These are phyloP conservation scores for Irpex lacteus DNA, from an alignment of 1,284 basidiomycete genomes.

Conservation along the genomic window DNA sequence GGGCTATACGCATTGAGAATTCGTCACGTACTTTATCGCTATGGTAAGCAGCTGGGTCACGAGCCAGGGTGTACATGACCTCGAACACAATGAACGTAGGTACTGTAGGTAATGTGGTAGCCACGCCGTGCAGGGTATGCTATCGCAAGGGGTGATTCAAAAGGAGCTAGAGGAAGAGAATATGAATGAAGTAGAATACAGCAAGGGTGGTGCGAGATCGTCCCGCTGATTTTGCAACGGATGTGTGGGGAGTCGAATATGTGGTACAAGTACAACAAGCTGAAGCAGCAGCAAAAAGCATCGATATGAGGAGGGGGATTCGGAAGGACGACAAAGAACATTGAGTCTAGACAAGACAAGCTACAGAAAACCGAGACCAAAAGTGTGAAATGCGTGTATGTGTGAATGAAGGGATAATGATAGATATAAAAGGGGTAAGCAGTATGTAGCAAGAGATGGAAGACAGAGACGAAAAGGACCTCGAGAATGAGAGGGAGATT, in stretches of 20 bases:
- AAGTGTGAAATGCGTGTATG: not conserved
- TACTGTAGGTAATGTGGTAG: no score
- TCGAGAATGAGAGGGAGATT: not conserved
- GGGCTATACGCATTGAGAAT: no score
- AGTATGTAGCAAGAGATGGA: not conserved
- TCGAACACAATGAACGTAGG: no score
- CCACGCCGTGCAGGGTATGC: no score
- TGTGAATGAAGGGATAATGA: slow-evolving; percentile 1
- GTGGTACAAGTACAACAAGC: not conserved
- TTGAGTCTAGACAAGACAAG: not conserved
- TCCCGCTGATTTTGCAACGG: not conserved
- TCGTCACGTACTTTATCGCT: no score
- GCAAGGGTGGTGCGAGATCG: not conserved
- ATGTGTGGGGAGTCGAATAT: not conserved
- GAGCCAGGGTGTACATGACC: no score
- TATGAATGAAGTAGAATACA: not conserved
- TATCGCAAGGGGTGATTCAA: no score
- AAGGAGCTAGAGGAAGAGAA: no score
- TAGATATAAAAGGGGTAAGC: not conserved
- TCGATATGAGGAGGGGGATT: no score
- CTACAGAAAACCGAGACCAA: not conserved
- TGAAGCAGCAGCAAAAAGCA: no score
- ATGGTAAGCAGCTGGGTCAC: no score
- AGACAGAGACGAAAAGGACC: not conserved
- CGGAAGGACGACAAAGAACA: no score